phyloP scores from a whole-genome alignment of 306 rosid genomes.

The Malus fusca region DNA sequence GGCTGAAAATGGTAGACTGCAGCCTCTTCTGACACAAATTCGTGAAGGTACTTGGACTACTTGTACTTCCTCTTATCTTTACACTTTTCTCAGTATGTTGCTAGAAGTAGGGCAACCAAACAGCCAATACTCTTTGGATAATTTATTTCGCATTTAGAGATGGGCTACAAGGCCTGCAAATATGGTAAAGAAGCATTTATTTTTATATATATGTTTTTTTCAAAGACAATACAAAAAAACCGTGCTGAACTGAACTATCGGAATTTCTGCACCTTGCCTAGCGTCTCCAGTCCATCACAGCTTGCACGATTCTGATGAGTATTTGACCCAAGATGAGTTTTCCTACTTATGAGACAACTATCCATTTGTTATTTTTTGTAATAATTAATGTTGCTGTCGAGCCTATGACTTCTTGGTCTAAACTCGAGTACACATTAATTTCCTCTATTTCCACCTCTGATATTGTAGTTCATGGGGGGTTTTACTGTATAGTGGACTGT shows the following conservation, averaged over 20 bases:
- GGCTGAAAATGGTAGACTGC: slow-evolving; percentile 89
- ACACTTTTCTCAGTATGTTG: not conserved
- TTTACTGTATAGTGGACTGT: not conserved
- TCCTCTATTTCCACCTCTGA: not conserved
- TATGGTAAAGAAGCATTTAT: not conserved
- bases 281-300: not conserved
- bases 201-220: not conserved
- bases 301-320: not conserved
- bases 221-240: not conserved
- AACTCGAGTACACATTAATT: not conserved
- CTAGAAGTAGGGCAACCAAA: not conserved
- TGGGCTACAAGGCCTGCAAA: not conserved
- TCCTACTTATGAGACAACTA: not conserved
- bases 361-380: not conserved
- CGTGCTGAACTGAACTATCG: not conserved
- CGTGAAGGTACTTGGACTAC: slow-evolving; percentile 58
- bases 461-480: not conserved
- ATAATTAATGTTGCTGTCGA: not conserved
- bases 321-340: not conserved
- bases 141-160: not conserved
- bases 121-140: not conserved
- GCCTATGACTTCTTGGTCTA: not conserved
- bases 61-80: slow-evolving; percentile 3
- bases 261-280: not conserved
- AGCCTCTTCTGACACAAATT: slow-evolving; percentile 75